These are phyloP conservation scores for Kwoniella mangroviensis DNA, from an alignment of 768 basidiomycete species.

Conservation along the genomic window DNA sequence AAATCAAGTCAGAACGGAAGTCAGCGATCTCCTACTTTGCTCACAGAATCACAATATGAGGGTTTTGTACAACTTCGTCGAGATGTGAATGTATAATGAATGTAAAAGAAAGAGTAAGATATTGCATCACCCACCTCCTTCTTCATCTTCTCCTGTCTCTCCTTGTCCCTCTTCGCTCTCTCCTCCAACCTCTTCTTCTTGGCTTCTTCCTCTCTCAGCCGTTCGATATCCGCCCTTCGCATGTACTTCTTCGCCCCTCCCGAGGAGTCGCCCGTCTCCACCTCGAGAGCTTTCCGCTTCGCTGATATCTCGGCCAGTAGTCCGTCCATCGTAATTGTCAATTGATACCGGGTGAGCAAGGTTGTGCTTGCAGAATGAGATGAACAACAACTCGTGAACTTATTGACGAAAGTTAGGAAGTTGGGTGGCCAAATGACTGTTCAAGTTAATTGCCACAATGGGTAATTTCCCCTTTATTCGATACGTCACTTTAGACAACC, in stretches of 20 bases:
- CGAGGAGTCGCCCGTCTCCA: slow-evolving; percentile 51
- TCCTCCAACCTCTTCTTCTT: slow-evolving; percentile 44
- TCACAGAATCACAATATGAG: no score
- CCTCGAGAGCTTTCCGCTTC: slow-evolving; percentile 77
- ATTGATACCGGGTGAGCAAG: no score
- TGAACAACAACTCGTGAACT: no score
- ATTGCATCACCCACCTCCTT: slow-evolving; percentile 28
- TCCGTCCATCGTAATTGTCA: slow-evolving; percentile 70
- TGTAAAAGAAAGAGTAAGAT: no score
- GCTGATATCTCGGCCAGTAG: slow-evolving; percentile 85
- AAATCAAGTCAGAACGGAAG: no score
- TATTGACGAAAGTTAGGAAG: neutral
- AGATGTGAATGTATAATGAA: no score
- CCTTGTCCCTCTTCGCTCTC: slow-evolving; percentile 43
- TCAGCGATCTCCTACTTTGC: no score
- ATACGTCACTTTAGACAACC: slow-evolving; percentile 58
- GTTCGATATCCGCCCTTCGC: slow-evolving; percentile 87
- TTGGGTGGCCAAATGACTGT: slow-evolving; percentile 6
- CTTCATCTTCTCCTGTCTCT: slow-evolving; percentile 44
- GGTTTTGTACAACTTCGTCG: no score
- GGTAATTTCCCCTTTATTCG: slow-evolving; percentile 61
- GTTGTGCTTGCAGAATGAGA: no score
- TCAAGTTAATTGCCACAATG: slow-evolving; percentile 3
- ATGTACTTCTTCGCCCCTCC: slow-evolving; percentile 73
- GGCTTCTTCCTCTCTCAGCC: slow-evolving; percentile 61